Evolutionary conservation across 768 basidiomycete genomes (phyloP), one percentile per base, ranked within the genome.

Genomic region (Sporobolomyces roseus): DNA sequence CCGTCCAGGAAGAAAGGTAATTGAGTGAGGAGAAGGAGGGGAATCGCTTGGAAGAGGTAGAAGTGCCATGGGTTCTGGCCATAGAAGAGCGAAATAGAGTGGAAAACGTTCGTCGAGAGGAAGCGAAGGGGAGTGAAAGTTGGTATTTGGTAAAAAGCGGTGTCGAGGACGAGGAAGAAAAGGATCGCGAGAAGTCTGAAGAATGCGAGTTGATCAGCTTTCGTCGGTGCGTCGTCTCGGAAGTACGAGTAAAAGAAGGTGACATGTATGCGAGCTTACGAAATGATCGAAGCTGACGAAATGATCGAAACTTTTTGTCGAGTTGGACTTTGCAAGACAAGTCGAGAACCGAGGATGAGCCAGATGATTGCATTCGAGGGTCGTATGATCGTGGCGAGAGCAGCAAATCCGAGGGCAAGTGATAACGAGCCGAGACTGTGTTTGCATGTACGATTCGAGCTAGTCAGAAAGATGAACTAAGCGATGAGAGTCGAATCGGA

Each of bases 321-420:
- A 21, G n/a, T n/a, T 6, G 17, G 27, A 4, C 23, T 41, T 36
- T 23, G 50, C 2, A 43, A 9, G 12, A 72, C 33, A 1, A 63
- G 46, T 9, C 38, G 35, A 3, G 14, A 67, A 49, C 88, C 85
- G 62, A 93, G 80, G 74, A 85, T 89, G 7, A 84, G 62, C 94
- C 94, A 98, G 29, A 96, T 84, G 14, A 94, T 82, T 7, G 85
- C 85, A 73, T 89, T 94, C 2, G 93, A 96, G 3, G 93, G 89
- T n/a, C 96, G 83, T 30, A 94, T 80, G 58, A 87, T 84, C 73
- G 90, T 91, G 0, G 90, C 86, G 10, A 91, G 68, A 0, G 88
- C 90, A 10, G 89, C 90, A 53, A 92, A 83, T 0, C 80, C 19
- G 3, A 89, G 77, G 23, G 83, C 50, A 63, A 75, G 63, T 61